Conservation (phyloP, 2,329 filamentous ascomycete species). For the Penicillium sp. region DNA sequence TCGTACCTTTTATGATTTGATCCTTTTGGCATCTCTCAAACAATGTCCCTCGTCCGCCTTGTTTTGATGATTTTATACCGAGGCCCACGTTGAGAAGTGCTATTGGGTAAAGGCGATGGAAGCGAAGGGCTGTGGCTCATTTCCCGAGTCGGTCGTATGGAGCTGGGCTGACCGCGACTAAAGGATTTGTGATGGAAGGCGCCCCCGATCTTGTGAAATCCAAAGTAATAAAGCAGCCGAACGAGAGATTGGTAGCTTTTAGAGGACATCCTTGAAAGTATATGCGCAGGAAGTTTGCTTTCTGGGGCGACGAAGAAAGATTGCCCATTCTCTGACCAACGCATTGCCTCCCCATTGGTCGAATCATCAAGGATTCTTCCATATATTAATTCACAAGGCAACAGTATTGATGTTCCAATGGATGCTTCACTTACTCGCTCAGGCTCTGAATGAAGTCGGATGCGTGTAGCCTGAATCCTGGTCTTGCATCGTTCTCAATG, state of each 20-base stretch:
- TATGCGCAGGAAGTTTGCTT: neutral
- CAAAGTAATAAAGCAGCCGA: neutral
- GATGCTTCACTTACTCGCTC: neutral
- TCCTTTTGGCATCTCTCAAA: neutral
- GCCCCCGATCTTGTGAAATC: neutral
- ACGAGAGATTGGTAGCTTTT: neutral
- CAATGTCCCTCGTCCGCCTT: neutral
- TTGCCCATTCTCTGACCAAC: neutral
- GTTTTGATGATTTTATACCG: conserved; percentile 3
- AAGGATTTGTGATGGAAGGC: neutral
- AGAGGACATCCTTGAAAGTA: neutral
- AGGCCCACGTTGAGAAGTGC: neutral
- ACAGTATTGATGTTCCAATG: neutral
- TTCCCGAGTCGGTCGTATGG: neutral
- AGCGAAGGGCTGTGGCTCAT: neutral
- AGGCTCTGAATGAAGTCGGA: neutral
- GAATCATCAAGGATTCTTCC: neutral
- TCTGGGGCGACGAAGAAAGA: neutral
- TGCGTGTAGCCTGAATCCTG: neutral
- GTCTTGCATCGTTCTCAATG: neutral
- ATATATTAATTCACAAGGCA: neutral
- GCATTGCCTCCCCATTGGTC: neutral
- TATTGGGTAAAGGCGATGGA: neutral
- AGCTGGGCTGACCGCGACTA: conserved; percentile 2
- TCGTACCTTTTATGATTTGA: neutral